Evolutionary conservation across 176 grass and related monocot species (phyloP), one percentile per base, ranked within the genome.

Genomic region (Olyra latifolia): DNA sequence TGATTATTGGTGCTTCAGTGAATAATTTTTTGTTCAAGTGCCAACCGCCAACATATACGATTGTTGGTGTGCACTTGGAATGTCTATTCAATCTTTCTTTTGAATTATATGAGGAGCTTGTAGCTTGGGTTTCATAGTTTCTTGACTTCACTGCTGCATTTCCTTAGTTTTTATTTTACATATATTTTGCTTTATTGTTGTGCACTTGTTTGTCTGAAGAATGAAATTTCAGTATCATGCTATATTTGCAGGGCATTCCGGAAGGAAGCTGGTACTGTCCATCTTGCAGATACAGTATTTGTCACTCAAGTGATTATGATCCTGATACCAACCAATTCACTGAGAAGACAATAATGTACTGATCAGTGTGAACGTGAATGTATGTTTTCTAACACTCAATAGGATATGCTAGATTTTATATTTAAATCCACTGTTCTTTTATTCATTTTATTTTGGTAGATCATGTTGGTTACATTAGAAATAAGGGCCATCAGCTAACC

Each of bases 201-300:
- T 78, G 28, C 59, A 78, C 38, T 88, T 87, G 38, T 46, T 83
- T 81, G 8, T 69, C 46, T 76, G 70, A 50, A 61, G 24, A 77
- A 78, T 1, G 6, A 35, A 49, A 66, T 66, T 72, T 83, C 48
- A 83, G 28, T 83, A 23, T 53, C 27, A 73, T 30, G 38, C 29
- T 78, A 16, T 47, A 66, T 83, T 46, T 90, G 71, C 80, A 97
- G 94, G 67, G 39, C 54, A 82, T 63, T 32, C 91, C 86, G 1
- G 71, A 93, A 82, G 86, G 88, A 71, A 89, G 83, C 76, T 97
- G 91, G 91, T 91, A 81, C 76, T 97, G 91, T 53, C 91, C 94
- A 71, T 89, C 77, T 17, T 93, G 91, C 50, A 84, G 81, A 79
- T 97, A 91, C 67, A 64, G 44, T 68, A 82, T 91, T 75, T 97